These are phyloP conservation scores for Paraconiothyrium sp. DNA, from an alignment of 2,329 filamentous ascomycete genomes.

Conservation along the genomic window DNA sequence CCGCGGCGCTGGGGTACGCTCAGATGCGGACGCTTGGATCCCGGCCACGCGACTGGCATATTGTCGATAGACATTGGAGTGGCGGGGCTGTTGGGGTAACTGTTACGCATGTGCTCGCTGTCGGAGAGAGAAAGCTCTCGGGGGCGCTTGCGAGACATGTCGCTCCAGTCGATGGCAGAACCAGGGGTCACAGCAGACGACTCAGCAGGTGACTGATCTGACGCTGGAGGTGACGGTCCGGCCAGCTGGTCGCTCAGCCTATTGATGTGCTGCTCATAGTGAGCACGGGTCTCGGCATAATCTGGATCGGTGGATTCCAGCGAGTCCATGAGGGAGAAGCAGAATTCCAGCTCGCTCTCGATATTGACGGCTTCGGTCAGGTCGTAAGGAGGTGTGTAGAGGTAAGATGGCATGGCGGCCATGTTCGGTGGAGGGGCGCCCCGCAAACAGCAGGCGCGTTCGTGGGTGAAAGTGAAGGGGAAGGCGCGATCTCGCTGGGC, in stretches of 20 bases:
- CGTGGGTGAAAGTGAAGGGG: background rate
- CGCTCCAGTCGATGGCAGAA: slow-evolving; percentile 11
- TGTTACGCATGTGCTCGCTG: slow-evolving; percentile 30
- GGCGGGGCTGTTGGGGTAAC: slow-evolving; percentile 30
- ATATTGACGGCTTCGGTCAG: background rate
- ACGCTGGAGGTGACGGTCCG: background rate
- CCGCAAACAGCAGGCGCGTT: background rate
- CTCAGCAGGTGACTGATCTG: background rate
- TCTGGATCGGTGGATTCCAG: slow-evolving; percentile 3
- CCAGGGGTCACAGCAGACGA: slow-evolving; percentile 15
- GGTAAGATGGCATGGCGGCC: background rate
- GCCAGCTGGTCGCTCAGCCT: background rate
- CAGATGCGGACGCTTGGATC: background rate
- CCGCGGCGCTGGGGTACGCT: background rate
- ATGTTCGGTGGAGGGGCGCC: background rate
- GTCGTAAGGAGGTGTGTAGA: slow-evolving; percentile 3
- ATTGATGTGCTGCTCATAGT: slow-evolving; percentile 9
- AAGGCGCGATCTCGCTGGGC: slow-evolving; percentile 2
- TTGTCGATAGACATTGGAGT: slow-evolving; percentile 28
- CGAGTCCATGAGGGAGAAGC: slow-evolving; percentile 1
- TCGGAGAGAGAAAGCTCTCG: slow-evolving; percentile 35
- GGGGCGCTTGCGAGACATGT: slow-evolving; percentile 37
- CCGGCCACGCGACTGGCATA: slow-evolving; percentile 6
- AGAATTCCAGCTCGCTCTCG: slow-evolving; percentile 1
- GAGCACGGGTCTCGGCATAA: background rate